Evolutionary conservation across 352 stramenopile genomes (phyloP), one percentile per base, ranked within the genome.

Genomic region (Globisporangium alternatum): DNA sequence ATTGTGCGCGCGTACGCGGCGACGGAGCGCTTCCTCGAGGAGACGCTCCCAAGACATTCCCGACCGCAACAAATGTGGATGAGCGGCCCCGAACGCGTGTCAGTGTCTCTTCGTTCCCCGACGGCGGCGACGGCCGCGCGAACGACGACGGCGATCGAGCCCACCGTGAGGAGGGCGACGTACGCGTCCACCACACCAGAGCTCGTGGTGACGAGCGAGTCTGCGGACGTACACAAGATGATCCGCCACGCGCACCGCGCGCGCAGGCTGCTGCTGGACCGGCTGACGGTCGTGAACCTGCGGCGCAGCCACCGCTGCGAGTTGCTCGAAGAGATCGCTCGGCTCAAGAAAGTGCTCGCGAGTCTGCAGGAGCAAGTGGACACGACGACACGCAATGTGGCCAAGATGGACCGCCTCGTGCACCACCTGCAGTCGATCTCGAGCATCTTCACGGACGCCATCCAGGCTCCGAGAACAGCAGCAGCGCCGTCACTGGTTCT

Each of bases 311-410:
- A 58, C 33, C 74, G 76, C 21, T 47, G 39, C 0, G 69, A 81
- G 65, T 48, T 81, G 35, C 39, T 78, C 39, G 62, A 78, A 5
- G 76, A 84, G 67, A 70, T 83, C 56, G 31, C 37, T 30, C 73
- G 65, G 12, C 62, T 83, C 21, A 73, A 72, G 17, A 57, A 65
- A 7, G 57, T 75, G n/a, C 70, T 74, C 30, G 45, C 61, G 52
- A 44, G 48, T 6, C 60, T 86, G 5, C 60, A 86, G 64, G 53
- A 60, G 10, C 67, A 80, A 52, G 66, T 83, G 22, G 68, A 83
- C 47, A 60, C 68, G 55, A 81, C 75, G 19, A 69, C 63, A 33
- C 72, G 68, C 44, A 76, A 58, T 30, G 60, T 86, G 15, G 68
- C 72, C 58, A 69, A 60, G 12, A 75, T 80, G 54, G 71, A 80